These are phyloP conservation scores for Graphiopsis chlorocephala DNA, from an alignment of 2,329 filamentous ascomycete genomes.

Conservation along the genomic window DNA sequence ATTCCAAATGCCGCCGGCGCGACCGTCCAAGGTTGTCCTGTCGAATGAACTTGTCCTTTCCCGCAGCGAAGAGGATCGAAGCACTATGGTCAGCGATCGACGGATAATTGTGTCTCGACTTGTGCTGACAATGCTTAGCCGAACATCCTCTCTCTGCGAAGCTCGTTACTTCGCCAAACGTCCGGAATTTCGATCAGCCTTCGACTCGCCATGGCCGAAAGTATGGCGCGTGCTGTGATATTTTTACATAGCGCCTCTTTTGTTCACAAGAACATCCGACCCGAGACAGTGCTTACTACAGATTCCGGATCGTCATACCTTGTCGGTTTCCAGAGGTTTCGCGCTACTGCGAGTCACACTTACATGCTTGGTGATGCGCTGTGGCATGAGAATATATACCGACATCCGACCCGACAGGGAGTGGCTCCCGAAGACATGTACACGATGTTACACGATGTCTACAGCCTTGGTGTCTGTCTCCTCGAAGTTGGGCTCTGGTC, in stretches of 20 bases:
- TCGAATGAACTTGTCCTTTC: background rate
- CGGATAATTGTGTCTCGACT: background rate
- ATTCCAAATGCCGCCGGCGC: background rate
- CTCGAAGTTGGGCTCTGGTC: conserved; percentile 54
- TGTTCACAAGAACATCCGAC: conserved; percentile 48
- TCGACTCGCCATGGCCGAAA: background rate
- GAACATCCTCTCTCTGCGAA: conserved; percentile 25
- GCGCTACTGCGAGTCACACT: conserved; percentile 36
- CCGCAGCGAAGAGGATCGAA: background rate
- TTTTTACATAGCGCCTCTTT: conserved; percentile 42
- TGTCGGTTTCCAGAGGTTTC: conserved; percentile 47
- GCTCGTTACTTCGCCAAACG: conserved; percentile 31
- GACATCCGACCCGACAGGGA: conserved; percentile 51
- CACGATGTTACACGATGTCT: conserved; percentile 56
- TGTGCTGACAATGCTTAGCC: background rate
- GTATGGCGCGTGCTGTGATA: conserved; percentile 25
- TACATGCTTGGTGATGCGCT: conserved; percentile 36
- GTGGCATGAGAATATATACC: conserved; percentile 50
- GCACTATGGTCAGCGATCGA: background rate
- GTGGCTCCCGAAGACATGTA: conserved; percentile 39
- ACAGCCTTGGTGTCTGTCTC: conserved; percentile 54
- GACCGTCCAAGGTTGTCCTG: no score
- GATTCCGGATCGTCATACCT: conserved; percentile 37
- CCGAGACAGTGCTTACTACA: conserved; percentile 41
- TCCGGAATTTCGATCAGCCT: background rate